phyloP scores from a whole-genome alignment of 2,329 filamentous ascomycete species.

The Moelleriella libera region DNA sequence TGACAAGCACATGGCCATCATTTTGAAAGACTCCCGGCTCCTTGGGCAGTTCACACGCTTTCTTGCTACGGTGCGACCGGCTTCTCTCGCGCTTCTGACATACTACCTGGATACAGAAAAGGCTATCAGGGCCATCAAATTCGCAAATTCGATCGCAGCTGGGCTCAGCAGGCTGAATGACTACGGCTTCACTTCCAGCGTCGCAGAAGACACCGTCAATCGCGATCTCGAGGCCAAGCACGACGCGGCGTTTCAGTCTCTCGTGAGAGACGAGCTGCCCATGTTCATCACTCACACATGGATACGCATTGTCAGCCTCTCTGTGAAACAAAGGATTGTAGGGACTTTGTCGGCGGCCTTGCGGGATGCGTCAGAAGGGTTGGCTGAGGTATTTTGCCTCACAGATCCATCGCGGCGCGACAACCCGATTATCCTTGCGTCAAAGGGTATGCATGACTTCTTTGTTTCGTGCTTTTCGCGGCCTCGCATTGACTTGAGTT shows the following conservation, averaged over 20 bases:
- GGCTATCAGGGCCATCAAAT: slow-evolving; percentile 54
- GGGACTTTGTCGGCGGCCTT: slow-evolving; percentile 51
- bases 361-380: slow-evolving; percentile 55
- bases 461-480: too few relatives aligned
- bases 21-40: slow-evolving; percentile 49
- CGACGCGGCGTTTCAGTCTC: slow-evolving; percentile 45
- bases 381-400: slow-evolving; percentile 65
- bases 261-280: slow-evolving; percentile 55
- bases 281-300: slow-evolving; percentile 59
- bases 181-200: slow-evolving; percentile 37
- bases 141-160: slow-evolving; percentile 54
- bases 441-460: slow-evolving; percentile 39
- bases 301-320: slow-evolving; percentile 54
- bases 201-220: slow-evolving; percentile 40
- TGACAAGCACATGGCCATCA: slow-evolving; percentile 45
- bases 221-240: slow-evolving; percentile 46
- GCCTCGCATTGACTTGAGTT: too few relatives aligned
- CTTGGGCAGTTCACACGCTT: slow-evolving; percentile 55
- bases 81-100: slow-evolving; percentile 50
- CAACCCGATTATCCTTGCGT: slow-evolving; percentile 66
- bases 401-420: slow-evolving; percentile 60
- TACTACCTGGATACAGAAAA: slow-evolving; percentile 63
- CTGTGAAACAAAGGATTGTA: slow-evolving; percentile 53
- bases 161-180: slow-evolving; percentile 42
- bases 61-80: slow-evolving; percentile 41